Percentiles rank a stretch among this genome's conserved stretches.
These are phyloP conservation scores for Salix brachista DNA, from an alignment of 345 rosid species.

Conservation along the genomic window DNA sequence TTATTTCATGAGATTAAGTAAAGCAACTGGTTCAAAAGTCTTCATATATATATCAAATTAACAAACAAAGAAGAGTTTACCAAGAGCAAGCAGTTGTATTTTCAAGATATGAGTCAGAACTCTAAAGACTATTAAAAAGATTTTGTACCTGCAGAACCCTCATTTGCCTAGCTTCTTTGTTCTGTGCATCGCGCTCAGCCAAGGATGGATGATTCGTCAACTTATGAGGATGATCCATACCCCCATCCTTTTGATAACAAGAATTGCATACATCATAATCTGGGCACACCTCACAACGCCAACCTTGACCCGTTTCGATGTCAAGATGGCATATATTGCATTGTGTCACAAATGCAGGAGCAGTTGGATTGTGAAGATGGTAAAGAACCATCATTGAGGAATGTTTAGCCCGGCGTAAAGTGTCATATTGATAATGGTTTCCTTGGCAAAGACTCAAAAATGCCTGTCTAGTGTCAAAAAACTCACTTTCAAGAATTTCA, in stretches of 20 bases:
- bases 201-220: slow-evolving; percentile 84
- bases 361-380: slow-evolving; percentile 98
- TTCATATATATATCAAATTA: background rate
- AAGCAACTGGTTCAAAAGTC: background rate
- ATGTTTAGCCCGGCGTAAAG: slow-evolving; percentile 95
- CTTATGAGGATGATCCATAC: slow-evolving; percentile 89
- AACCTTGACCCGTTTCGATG: slow-evolving; percentile 97
- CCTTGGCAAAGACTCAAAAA: slow-evolving; percentile 98
- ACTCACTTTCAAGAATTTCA: slow-evolving; percentile 96
- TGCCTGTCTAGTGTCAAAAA: slow-evolving; percentile 96
- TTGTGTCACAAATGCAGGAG: slow-evolving; percentile 94
- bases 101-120: background rate
- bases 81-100: background rate
- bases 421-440: slow-evolving; percentile 98
- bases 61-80: background rate
- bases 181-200: slow-evolving; percentile 94
- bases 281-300: slow-evolving; percentile 98
- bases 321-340: slow-evolving; percentile 84
- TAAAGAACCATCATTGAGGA: slow-evolving; percentile 99
- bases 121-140: background rate
- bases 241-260: slow-evolving; percentile 79
- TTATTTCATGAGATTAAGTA: background rate
- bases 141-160: slow-evolving; percentile 41
- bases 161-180: slow-evolving; percentile 88
- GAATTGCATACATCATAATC: slow-evolving; percentile 90